These are phyloP conservation scores for Dunaliella sp. DNA, from an alignment of 139 green algal genomes.

Conservation along the genomic window DNA sequence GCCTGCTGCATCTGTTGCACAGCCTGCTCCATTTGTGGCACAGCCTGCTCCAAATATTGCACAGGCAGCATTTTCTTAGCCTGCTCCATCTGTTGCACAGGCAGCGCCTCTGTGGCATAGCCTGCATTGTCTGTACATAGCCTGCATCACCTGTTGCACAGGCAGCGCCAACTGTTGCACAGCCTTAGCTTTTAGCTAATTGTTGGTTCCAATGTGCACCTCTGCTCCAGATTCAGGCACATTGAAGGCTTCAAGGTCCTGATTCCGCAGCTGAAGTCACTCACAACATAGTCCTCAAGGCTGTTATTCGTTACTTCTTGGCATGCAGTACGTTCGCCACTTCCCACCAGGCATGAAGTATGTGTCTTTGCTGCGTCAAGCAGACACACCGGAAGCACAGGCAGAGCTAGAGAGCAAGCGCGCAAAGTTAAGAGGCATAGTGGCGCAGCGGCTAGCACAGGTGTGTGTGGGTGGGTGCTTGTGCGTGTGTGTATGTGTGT, in stretches of 20 bases:
- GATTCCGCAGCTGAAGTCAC: background rate
- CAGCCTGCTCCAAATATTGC: too few species aligned
- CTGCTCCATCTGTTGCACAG: too few species aligned
- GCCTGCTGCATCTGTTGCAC: too few species aligned
- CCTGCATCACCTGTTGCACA: too few species aligned
- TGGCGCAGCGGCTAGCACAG: background rate
- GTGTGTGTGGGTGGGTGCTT: too few species aligned
- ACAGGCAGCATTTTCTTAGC: too few species aligned
- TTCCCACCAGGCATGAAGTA: conserved; percentile 88
- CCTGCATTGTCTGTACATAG: too few species aligned
- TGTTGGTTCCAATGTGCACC: background rate
- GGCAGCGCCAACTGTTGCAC: too few species aligned
- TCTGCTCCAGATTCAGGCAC: background rate
- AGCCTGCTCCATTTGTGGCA: too few species aligned
- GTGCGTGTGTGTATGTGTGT: too few species aligned
- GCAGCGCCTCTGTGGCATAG: too few species aligned
- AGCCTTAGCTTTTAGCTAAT: too few species aligned
- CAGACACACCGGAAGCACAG: conserved; percentile 54
- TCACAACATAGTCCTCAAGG: background rate
- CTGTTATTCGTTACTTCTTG: background rate
- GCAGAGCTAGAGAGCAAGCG: conserved; percentile 54
- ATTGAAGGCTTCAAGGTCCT: background rate
- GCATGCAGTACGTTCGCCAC: conserved; percentile 73
- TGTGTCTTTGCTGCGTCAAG: conserved; percentile 68
- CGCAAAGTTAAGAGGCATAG: conserved; percentile 36